phyloP scores from a whole-genome alignment of 2,329 filamentous ascomycete species.

The Colletotrichum echinochloae region DNA sequence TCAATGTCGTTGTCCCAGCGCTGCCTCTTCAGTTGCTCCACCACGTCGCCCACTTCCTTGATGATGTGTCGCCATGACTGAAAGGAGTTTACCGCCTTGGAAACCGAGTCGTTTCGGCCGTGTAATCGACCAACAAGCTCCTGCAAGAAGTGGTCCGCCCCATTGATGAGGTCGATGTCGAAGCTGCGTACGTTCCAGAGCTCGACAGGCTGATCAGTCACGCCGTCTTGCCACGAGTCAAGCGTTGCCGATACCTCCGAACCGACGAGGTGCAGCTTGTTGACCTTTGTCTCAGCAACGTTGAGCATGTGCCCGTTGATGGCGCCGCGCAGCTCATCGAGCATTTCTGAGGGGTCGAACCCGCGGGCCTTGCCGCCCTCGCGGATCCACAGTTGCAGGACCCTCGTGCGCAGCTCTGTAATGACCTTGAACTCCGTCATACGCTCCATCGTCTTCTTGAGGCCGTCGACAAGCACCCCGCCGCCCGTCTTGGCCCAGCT shows the following conservation, averaged over 20 bases:
- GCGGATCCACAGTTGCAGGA: constrained; percentile 81
- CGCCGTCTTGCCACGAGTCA: constrained; percentile 67
- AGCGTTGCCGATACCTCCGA: constrained; percentile 73
- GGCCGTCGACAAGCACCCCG: constrained; percentile 69
- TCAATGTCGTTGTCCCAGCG: constrained; percentile 82
- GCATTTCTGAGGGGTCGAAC: constrained; percentile 75
- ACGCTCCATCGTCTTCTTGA: constrained; percentile 68
- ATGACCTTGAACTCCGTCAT: constrained; percentile 76
- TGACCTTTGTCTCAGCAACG: constrained; percentile 73
- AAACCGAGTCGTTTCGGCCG: constrained; percentile 77
- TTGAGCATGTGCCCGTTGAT: constrained; percentile 76
- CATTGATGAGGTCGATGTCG: constrained; percentile 73
- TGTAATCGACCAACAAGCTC: constrained; percentile 77
- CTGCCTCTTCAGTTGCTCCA: constrained; percentile 74
- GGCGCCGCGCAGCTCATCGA: constrained; percentile 74
- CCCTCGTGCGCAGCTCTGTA: constrained; percentile 74
- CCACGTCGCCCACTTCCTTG: constrained; percentile 71
- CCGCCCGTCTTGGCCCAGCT: constrained; percentile 73
- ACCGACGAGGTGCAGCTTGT: constrained; percentile 73
- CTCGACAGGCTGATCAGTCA: constrained; percentile 62
- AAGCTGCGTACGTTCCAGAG: constrained; percentile 78
- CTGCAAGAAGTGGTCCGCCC: constrained; percentile 76
- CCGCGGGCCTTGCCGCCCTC: constrained; percentile 73
- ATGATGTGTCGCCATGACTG: constrained; percentile 80
- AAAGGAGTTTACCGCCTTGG: constrained; percentile 72